phyloP scores from a whole-genome alignment of 2,329 filamentous ascomycete genomes.

The Penicillium frequentans region DNA sequence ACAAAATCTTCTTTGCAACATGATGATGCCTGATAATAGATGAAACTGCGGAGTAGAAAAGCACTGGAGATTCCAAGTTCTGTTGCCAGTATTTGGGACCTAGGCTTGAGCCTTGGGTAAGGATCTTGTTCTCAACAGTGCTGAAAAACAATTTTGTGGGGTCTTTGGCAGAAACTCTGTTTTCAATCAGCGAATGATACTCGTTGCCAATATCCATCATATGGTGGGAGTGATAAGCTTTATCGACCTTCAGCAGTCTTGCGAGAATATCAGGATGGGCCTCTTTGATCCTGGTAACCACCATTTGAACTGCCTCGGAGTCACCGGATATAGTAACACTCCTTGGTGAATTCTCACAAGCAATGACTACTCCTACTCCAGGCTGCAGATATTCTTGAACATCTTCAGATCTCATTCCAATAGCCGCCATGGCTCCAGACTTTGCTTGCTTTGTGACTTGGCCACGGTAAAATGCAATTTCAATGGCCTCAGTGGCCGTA shows the following conservation, averaged over 20 bases:
- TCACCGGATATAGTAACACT: slow-evolving; percentile 20
- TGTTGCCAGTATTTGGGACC: slow-evolving; percentile 6
- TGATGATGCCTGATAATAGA: neutral
- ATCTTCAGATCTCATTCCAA: slow-evolving; percentile 14
- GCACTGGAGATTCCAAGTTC: slow-evolving; percentile 11
- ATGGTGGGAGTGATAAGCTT: slow-evolving; percentile 18
- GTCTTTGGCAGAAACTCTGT: neutral
- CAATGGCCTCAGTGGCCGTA: slow-evolving; percentile 1
- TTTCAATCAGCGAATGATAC: neutral
- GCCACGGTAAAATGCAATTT: slow-evolving; percentile 13
- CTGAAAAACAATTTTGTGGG: neutral
- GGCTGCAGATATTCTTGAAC: slow-evolving; percentile 1
- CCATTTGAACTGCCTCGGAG: neutral
- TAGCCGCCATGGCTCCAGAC: slow-evolving; percentile 7
- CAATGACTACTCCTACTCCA: slow-evolving; percentile 6
- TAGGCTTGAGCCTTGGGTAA: neutral
- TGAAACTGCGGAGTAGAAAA: slow-evolving; percentile 11
- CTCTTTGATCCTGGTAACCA: slow-evolving; percentile 3
- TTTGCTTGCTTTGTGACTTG: neutral
- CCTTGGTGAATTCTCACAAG: slow-evolving; percentile 18
- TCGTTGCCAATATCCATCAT: neutral
- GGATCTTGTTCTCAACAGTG: neutral
- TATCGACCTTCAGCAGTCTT: slow-evolving; percentile 9
- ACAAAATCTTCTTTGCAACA: neutral
- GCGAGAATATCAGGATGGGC: slow-evolving; percentile 3